Percentiles rank a stretch among this genome's conserved stretches.
Evolutionary conservation across 306 rosid species (phyloP).

Genomic region (Luffa aegyptiaca): DNA sequence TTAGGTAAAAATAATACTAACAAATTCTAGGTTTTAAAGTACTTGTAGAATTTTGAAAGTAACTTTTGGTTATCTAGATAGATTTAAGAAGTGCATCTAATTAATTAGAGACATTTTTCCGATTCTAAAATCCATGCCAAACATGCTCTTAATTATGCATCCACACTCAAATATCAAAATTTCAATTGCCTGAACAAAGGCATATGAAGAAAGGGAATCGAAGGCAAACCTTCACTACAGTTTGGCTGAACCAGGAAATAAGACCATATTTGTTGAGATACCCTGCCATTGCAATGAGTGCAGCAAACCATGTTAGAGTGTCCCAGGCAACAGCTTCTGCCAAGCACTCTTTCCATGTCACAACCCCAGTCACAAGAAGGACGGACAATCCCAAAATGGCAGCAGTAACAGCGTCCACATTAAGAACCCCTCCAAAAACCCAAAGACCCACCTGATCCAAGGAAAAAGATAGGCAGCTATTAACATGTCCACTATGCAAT

Average conservation of each 20-base stretch:
- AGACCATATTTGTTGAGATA: constrained; percentile 98
- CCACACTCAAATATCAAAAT: background rate
- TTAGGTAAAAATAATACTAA: background rate
- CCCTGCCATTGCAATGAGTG: constrained; percentile 99
- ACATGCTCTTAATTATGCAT: background rate
- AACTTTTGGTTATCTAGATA: background rate
- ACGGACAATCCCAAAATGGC: constrained; percentile 87
- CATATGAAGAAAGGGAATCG: background rate
- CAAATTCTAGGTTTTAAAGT: background rate
- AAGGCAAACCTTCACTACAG: constrained; percentile 77
- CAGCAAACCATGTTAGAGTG: constrained; percentile 98
- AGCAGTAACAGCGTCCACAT: constrained; percentile 84
- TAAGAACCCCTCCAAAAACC: constrained; percentile 74
- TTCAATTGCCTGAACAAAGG: background rate
- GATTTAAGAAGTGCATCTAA: background rate
- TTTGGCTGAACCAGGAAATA: constrained; percentile 94
- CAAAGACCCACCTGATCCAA: constrained; percentile 80
- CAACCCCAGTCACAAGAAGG: constrained; percentile 88
- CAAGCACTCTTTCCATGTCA: constrained; percentile 99
- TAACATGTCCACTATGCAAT: background rate
- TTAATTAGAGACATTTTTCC: background rate
- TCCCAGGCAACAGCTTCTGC: constrained; percentile 99
- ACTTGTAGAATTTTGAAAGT: background rate
- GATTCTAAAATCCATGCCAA: background rate
- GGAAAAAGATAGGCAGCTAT: constrained; percentile 7